Evolutionary conservation across 257 asterid species (phyloP), one percentile per base, ranked within the genome.

Genomic region (Solanum pinnatisectum): DNA sequence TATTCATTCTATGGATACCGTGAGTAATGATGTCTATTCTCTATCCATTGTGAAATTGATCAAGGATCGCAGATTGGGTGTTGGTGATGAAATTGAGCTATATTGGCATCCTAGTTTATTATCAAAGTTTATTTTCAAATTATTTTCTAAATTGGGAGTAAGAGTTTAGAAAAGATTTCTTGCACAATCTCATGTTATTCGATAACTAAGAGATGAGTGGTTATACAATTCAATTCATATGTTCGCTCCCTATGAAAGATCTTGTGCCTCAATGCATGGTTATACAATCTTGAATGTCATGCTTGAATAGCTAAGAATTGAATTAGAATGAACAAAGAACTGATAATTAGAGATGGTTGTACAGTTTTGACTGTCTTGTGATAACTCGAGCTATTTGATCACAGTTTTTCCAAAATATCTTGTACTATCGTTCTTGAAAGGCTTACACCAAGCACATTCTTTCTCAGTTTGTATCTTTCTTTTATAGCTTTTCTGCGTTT

Each of bases 61-160:
- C 87, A 82, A 52, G 32, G 71, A 23, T 63, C 15, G 3, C 27
- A 0, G 16, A 63, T 67, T 92, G 88, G 84, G 72, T 90, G 88
- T 68, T 22, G 93, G 85, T 40, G 95, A 95, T 91, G 88, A 88
- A 63, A 89, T 93, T 35, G 93, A 92, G 5, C 60, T 93, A 30
- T 92, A 82, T 77, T 94, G 94, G 95, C 94, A 93, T 87, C 46
- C 87, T 0, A 79, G 40, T 35, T 81, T 39, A 25, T 25, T 32
- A 11, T 67, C 36, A 25, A 4, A n/a, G 32, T 67, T 25, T 25
- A 13, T 67, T 27, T 67, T 25, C 71, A 63, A 63, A 63, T 63
- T 67, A 13, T 14, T 67, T 25, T 27, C 74, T 67, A 6, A 27
- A 59, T 20, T 59, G 0, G 67, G 11, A 59, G n/a, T 18, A 18